phyloP scores from a whole-genome alignment of 331 rosid genomes.

The Pyrus hybrid region DNA sequence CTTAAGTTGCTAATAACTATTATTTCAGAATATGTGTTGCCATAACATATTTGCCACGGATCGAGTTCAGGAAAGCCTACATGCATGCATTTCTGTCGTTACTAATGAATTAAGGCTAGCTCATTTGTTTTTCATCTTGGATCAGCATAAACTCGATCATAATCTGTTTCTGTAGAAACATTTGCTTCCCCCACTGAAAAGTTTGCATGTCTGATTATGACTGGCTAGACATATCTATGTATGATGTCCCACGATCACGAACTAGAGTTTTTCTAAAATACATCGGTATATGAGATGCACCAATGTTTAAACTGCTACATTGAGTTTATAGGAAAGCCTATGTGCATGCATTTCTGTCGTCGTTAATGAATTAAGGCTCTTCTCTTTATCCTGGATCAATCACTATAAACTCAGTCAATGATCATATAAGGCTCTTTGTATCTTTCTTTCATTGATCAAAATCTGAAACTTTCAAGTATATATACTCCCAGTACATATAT shows the following conservation, averaged over 20 bases:
- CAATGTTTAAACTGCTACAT: too few relatives aligned
- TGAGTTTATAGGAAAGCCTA: too few relatives aligned
- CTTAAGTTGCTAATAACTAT: background rate
- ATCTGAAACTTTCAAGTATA: too few relatives aligned
- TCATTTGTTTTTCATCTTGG: background rate
- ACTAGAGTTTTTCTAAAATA: background rate
- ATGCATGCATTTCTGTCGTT: background rate
- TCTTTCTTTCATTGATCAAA: too few relatives aligned
- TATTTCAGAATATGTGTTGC: background rate
- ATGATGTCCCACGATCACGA: background rate
- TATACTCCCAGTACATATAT: too few relatives aligned
- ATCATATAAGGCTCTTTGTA: too few relatives aligned
- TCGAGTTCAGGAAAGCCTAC: background rate
- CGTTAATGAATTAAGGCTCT: too few relatives aligned
- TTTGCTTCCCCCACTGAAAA: background rate
- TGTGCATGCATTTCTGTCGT: too few relatives aligned
- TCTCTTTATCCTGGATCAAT: too few relatives aligned
- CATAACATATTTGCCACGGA: background rate
- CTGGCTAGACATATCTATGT: background rate
- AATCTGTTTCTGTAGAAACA: background rate
- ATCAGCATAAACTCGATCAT: background rate
- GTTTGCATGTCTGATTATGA: background rate
- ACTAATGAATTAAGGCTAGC: background rate
- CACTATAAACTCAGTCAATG: too few relatives aligned
- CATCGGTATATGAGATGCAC: background rate